Base-by-base conservation (phyloP, 495 filamentous ascomycete genomes). In the Amniculicola lignicola region DNA sequence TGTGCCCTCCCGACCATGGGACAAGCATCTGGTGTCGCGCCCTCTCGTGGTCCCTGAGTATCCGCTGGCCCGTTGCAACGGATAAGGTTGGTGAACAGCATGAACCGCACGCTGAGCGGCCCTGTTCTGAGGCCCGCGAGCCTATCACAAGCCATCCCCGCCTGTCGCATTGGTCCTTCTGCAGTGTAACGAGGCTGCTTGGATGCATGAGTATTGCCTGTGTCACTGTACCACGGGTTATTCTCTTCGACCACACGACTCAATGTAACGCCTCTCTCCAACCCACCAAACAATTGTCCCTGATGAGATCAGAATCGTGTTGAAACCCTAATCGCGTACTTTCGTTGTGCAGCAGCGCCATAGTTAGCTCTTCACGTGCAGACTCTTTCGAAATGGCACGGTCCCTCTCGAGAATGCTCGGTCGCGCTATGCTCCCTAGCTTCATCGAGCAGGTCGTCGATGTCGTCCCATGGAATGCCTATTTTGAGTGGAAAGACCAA, bases 201-300 rank as follows among this genome's bases (percentile, higher is more conserved):
- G 24, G 49, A 36, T 39, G 54, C 49, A 59, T 55, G 50, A 59
- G 11, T 47, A 52, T 58, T 54, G 43, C 47, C 29, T 47, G 55
- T 18, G 15, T 31, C 27, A 51, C 39, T 57, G 54, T 63, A 29
- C 60, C 60, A 58, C 42, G 50, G n/a, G 12, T n/a, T n/a, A n/a
- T 38, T 25, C 36, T 27, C 35, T 40, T 39, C 19, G 21, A 37
- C 24, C 22, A 40, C 35, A 19, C 6, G 14, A 16, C n/a, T n/a
- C 37, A 59, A 59, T 63, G 60, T 63, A 59, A 63, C 60, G 27
- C 60, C 35, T 55, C 44, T 27, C 37, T 54, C 48, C 59, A 57
- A 53, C 59, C 44, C 52, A 54, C 0, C 18, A 9, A 18, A 41
- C n/a, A n/a, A n/a, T n/a, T n/a, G n/a, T n/a, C n/a, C n/a, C n/a